phyloP scores from a whole-genome alignment of 768 basidiomycete genomes.

The Tulasnella sp. region DNA sequence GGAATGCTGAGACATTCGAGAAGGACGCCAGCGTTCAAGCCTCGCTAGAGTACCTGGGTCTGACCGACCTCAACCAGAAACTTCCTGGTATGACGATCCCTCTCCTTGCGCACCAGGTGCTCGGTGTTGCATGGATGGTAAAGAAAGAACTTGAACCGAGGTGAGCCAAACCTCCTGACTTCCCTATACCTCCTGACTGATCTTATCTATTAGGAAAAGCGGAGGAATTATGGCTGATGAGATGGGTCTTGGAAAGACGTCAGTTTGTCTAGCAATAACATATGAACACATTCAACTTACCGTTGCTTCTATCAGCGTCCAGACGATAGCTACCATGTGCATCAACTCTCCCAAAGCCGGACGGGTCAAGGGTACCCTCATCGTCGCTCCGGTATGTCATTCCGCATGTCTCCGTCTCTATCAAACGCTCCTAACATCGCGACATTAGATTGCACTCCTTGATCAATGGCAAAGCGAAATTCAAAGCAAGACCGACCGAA shows the following conservation, averaged over 20 bases:
- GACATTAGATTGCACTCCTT: conserved; percentile 22
- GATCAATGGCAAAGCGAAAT: conserved; percentile 23
- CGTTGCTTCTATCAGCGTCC: conserved; percentile 16
- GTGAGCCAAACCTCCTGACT: background rate
- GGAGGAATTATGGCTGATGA: conserved; percentile 18
- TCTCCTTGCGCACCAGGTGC: conserved; percentile 28
- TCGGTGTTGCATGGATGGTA: conserved; percentile 30
- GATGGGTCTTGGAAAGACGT: conserved; percentile 17
- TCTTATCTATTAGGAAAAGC: background rate
- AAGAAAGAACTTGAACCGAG: conserved; percentile 14
- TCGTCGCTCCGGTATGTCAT: conserved; percentile 21
- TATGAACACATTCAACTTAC: background rate
- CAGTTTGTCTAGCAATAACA: background rate
- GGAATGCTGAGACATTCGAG: conserved; percentile 16
- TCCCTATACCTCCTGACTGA: background rate
- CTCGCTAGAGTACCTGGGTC: conserved; percentile 21
- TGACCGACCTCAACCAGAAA: conserved; percentile 18
- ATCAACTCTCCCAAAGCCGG: conserved; percentile 19
- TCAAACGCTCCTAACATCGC: background rate
- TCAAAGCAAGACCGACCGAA: conserved; percentile 19
- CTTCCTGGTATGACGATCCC: conserved; percentile 24
- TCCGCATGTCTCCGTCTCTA: background rate
- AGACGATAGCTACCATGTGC: conserved; percentile 24
- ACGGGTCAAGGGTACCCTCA: conserved; percentile 24
- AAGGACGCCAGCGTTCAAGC: conserved; percentile 25